phyloP scores from a whole-genome alignment of 202 grass and related monocot species.

The Panicum virgatum region DNA sequence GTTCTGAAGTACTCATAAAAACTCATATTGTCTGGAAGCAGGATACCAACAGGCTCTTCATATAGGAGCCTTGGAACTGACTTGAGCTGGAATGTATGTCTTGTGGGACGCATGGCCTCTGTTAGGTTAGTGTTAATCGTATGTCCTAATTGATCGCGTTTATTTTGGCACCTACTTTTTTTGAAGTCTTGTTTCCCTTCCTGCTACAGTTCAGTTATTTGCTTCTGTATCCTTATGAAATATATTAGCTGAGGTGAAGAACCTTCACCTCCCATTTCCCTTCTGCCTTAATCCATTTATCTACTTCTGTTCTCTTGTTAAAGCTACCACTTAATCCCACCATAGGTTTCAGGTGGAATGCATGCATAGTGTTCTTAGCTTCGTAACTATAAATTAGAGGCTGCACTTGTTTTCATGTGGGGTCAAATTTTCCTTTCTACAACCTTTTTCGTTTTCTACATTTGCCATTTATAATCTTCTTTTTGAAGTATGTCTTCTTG shows the following conservation, averaged over 20 bases:
- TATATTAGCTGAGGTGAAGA: neutral
- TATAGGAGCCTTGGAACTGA: constrained; percentile 74
- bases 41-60: constrained; percentile 75
- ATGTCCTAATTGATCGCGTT: constrained; percentile 58
- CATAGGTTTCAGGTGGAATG: neutral
- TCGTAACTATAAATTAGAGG: neutral
- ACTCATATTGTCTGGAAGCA: constrained; percentile 75
- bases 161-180: constrained; percentile 59
- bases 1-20: constrained; percentile 64
- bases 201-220: constrained; percentile 20
- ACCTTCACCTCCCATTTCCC: neutral
- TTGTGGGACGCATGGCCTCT: constrained; percentile 74
- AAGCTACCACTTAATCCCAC: neutral
- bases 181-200: constrained; percentile 17
- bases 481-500: no score
- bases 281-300: constrained; percentile 8
- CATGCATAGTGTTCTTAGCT: neutral
- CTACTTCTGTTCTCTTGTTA: neutral
- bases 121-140: constrained; percentile 92
- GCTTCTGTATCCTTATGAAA: constrained; percentile 1
- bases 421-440: neutral
- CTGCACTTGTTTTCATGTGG: neutral
- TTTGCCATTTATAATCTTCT: neutral
- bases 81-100: constrained; percentile 75
- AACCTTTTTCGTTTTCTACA: neutral